phyloP scores from a whole-genome alignment of 1,284 basidiomycete species.

The Sporisorium iseilematis-ciliati region DNA sequence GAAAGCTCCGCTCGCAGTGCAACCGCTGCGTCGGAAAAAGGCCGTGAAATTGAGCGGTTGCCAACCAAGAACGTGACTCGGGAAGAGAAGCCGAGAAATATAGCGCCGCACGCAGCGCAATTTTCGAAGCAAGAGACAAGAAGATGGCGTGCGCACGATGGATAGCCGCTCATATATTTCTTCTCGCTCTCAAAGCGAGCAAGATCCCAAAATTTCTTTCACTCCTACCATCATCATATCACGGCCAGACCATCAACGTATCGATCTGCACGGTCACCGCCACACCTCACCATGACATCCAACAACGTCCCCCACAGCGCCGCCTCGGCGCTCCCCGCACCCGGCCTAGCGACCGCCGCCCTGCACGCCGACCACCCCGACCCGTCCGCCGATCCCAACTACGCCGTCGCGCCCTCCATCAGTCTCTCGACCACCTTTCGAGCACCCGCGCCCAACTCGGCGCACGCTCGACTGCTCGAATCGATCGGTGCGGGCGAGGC shows the following conservation, averaged over 20 bases:
- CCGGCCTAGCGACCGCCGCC: constrained; percentile 34
- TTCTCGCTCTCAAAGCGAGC: background rate
- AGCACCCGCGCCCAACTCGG: constrained; percentile 51
- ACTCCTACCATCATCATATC: background rate
- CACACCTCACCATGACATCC: constrained; percentile 13
- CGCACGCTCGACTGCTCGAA: constrained; percentile 27
- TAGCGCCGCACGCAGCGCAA: constrained; percentile 3
- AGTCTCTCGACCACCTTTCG: constrained; percentile 61
- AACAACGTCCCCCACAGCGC: constrained; percentile 9
- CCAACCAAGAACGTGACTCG: constrained; percentile 24
- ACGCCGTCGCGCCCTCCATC: constrained; percentile 57
- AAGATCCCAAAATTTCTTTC: background rate
- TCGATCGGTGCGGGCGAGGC: constrained; percentile 25
- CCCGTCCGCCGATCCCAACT: constrained; percentile 27
- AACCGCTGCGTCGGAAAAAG: background rate
- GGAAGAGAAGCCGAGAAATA: background rate
- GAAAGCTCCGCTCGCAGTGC: background rate
- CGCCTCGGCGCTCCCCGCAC: constrained; percentile 31
- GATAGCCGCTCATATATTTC: constrained; percentile 1
- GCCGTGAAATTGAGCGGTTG: constrained; percentile 27
- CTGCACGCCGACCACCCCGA: constrained; percentile 55
- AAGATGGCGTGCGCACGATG: constrained; percentile 21
- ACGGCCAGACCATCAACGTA: background rate
- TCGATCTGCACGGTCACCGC: background rate
- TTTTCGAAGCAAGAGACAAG: background rate